Conservation (phyloP, 1,284 basidiomycete species). For the Gymnopus androsaceus region DNA sequence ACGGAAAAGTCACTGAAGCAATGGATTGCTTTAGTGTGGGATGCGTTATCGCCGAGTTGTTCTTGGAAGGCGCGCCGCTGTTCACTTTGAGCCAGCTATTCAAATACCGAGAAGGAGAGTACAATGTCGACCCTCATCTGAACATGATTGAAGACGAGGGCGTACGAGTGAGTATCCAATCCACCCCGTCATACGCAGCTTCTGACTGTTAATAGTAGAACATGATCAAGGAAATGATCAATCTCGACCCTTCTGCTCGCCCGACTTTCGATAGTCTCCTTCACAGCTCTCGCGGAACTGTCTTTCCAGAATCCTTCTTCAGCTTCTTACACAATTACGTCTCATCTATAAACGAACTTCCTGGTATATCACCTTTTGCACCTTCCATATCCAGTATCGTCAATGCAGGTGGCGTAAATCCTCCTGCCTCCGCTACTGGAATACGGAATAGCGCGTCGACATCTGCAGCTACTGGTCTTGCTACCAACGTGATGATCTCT, state of each 20-base stretch:
- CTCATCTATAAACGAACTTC: slow-evolving; percentile 74
- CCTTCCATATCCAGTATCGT: slow-evolving; percentile 31
- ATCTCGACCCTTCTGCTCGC: slow-evolving; percentile 74
- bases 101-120: slow-evolving; percentile 89
- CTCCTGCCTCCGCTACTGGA: slow-evolving; percentile 19
- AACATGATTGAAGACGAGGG: slow-evolving; percentile 78
- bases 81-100: slow-evolving; percentile 96
- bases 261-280: slow-evolving; percentile 87
- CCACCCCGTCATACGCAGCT: slow-evolving; percentile 10
- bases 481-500: slow-evolving; percentile 27
- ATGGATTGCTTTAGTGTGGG: slow-evolving; percentile 99
- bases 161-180: slow-evolving; percentile 66
- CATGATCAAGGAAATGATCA: slow-evolving; percentile 90
- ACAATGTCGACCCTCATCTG: slow-evolving; percentile 76
- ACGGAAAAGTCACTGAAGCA: slow-evolving; percentile 86
- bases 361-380: slow-evolving; percentile 45
- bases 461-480: slow-evolving; percentile 21
- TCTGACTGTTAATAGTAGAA: slow-evolving; percentile 50
- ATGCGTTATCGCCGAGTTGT: slow-evolving; percentile 95
- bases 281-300: slow-evolving; percentile 71
- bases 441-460: background rate
- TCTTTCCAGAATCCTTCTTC: slow-evolving; percentile 93
- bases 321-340: slow-evolving; percentile 92
- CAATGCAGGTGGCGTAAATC: slow-evolving; percentile 29
- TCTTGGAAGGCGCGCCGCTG: slow-evolving; percentile 90